These are phyloP conservation scores for Tulasnella sp. DNA, from an alignment of 768 basidiomycete genomes.

Conservation along the genomic window DNA sequence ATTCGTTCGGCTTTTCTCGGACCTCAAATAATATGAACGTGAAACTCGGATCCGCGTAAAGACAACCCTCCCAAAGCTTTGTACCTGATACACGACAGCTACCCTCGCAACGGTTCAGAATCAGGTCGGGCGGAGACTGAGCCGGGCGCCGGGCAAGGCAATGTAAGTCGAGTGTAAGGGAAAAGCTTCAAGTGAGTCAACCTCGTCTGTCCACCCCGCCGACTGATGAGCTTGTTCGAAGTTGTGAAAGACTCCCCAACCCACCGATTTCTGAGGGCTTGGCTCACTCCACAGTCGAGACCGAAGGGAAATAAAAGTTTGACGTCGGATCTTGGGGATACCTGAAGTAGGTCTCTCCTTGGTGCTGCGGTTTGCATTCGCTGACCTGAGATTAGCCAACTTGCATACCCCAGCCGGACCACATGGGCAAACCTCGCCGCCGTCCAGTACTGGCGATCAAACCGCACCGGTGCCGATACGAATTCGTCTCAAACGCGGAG, in stretches of 20 bases:
- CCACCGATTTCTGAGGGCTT: background rate
- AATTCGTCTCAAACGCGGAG: background rate
- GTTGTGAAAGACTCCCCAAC: background rate
- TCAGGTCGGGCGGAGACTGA: background rate
- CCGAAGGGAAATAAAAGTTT: background rate
- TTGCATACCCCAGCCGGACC: slow-evolving; percentile 3
- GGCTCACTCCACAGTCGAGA: background rate
- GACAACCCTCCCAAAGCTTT: background rate
- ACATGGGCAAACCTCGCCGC: background rate
- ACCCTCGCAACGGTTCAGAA: background rate
- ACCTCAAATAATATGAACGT: background rate
- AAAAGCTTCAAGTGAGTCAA: too few relatives aligned
- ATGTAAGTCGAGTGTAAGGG: too few relatives aligned
- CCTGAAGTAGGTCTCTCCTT: background rate
- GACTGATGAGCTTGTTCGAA: background rate
- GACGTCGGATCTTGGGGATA: slow-evolving; percentile 6
- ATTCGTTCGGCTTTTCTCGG: too few relatives aligned
- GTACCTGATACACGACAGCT: background rate
- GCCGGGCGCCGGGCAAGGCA: background rate
- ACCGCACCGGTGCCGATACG: background rate
- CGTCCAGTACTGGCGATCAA: background rate
- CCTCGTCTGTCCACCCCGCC: background rate
- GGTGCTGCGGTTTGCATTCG: too few relatives aligned
- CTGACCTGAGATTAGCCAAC: background rate
- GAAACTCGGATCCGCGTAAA: background rate